Conservation (phyloP, 805 yeast genomes). For the Wickerhamomyces bisporus region DNA sequence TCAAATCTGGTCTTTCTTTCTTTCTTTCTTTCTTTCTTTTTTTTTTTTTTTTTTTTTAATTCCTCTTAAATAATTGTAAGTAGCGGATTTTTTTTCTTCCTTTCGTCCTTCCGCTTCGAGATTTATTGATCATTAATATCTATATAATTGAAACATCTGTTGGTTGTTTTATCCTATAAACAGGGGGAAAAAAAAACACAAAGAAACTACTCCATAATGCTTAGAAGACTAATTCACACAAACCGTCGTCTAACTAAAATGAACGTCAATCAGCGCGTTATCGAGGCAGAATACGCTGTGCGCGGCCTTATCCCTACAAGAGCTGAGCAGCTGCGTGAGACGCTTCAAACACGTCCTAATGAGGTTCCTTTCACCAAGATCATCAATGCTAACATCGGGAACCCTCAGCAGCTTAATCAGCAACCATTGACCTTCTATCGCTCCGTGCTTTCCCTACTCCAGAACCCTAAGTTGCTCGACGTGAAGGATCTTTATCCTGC, state of each 20-base stretch:
- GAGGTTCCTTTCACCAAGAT: conserved; percentile 73
- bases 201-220: no score
- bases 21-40: no score
- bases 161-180: neutral
- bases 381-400: conserved; percentile 91
- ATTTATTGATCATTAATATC: no score
- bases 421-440: conserved; percentile 93
- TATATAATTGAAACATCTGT: no score
- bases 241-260: neutral
- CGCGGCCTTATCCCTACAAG: conserved; percentile 91
- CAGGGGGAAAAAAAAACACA: neutral
- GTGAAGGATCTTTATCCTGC: conserved; percentile 35
- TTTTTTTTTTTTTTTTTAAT: no score
- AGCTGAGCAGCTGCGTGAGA: conserved; percentile 75
- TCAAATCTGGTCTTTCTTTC: no score
- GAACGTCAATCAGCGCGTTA: conserved; percentile 68
- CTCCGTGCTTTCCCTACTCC: conserved; percentile 80
- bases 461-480: conserved; percentile 68
- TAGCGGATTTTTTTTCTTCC: neutral
- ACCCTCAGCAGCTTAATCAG: conserved; percentile 96
- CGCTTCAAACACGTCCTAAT: conserved; percentile 48
- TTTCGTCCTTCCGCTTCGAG: no score
- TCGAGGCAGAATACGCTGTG: conserved; percentile 92
- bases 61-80: neutral
- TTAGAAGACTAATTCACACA: neutral